Conservation (phyloP, 179 eudicot genomes). For the Beta lomatogona region DNA sequence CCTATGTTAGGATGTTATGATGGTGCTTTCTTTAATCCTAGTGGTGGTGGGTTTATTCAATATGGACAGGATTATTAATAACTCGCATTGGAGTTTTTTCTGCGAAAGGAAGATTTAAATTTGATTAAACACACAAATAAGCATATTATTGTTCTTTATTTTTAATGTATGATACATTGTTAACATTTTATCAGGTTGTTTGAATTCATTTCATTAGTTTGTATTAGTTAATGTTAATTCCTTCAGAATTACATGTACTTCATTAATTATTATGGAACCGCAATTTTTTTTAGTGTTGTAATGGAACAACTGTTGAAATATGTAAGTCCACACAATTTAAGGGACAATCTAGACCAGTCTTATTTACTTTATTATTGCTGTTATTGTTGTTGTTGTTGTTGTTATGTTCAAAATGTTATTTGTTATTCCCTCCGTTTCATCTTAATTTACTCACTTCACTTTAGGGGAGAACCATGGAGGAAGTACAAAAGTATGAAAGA, state of each 20-base stretch:
- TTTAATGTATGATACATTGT: background rate
- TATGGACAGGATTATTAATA: slow-evolving; percentile 9
- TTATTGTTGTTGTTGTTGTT: too few relatives aligned
- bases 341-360: too few relatives aligned
- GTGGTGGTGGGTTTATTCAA: slow-evolving; percentile 9
- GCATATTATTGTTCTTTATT: background rate
- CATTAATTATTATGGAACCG: too few relatives aligned
- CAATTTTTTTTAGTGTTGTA: background rate
- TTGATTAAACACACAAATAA: background rate
- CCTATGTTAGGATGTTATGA: background rate
- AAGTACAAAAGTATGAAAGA: too few relatives aligned
- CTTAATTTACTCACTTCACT: too few relatives aligned
- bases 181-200: background rate
- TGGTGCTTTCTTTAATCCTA: slow-evolving; percentile 12
- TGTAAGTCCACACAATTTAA: too few relatives aligned
- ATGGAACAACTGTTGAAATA: background rate
- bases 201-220: background rate
- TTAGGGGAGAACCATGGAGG: too few relatives aligned
- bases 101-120: background rate
- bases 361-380: too few relatives aligned
- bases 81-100: background rate
- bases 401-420: too few relatives aligned
- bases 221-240: background rate
- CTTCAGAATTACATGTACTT: too few relatives aligned
- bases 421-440: too few relatives aligned